Evolutionary conservation across 306 rosid species (phyloP).

Genomic region (Cucumis cinereus): DNA sequence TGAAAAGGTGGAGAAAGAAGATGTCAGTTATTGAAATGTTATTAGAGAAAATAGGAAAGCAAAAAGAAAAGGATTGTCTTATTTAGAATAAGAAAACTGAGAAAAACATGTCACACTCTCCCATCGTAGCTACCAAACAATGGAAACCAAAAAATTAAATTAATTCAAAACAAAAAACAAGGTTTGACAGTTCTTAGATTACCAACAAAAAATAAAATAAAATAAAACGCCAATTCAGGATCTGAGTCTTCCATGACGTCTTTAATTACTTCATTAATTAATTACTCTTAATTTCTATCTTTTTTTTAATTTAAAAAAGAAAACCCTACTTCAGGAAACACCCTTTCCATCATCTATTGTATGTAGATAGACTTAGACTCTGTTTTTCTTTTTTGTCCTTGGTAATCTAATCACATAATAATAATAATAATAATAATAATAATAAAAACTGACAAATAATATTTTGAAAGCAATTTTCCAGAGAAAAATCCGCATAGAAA

Average conservation of each 20-base stretch:
- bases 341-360: background rate
- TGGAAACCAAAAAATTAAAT: background rate
- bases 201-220: background rate
- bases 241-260: background rate
- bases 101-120: background rate
- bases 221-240: background rate
- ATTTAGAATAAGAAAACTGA: background rate
- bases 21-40: too few relatives aligned
- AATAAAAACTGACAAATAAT: background rate
- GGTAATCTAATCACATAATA: background rate
- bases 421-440: background rate
- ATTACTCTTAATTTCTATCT: background rate
- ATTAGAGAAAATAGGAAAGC: too few relatives aligned
- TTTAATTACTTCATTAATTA: background rate
- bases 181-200: too few relatives aligned
- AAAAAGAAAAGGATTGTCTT: too few relatives aligned
- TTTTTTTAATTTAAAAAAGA: background rate
- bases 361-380: background rate
- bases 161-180: background rate
- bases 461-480: background rate
- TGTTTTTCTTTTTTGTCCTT: background rate
- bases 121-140: conserved; percentile 3
- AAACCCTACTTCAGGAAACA: background rate
- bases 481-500: conserved; percentile 10
- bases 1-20: too few relatives aligned